These are phyloP conservation scores for Setaria viridis DNA, from an alignment of 202 grass and related monocot genomes.

Conservation along the genomic window DNA sequence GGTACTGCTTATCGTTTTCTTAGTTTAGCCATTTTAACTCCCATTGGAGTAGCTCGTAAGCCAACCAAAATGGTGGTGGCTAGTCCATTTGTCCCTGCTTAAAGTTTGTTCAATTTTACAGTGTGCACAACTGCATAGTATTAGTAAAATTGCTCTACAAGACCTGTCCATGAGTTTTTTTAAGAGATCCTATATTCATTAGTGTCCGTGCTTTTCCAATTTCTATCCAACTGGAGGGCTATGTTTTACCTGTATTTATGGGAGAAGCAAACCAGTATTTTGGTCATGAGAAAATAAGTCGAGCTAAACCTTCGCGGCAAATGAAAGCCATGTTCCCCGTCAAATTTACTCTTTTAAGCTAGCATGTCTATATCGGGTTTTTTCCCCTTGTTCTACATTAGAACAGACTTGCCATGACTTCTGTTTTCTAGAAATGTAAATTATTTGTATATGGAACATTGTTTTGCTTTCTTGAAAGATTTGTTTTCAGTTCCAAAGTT, in stretches of 20 bases:
- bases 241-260: neutral
- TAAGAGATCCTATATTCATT: neutral
- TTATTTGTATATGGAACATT: neutral
- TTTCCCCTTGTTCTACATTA: neutral
- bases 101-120: neutral
- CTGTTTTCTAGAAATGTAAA: constrained; percentile 6
- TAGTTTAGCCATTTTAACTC: neutral
- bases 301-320: neutral
- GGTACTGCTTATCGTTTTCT: constrained; percentile 53
- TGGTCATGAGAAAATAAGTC: constrained; percentile 11
- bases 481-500: neutral
- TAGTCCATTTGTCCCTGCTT: neutral
- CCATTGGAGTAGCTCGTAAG: neutral
- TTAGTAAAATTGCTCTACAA: neutral
- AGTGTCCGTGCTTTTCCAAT: neutral
- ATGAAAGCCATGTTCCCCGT: neutral
- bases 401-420: neutral
- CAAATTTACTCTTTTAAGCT: neutral
- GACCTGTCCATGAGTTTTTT: neutral
- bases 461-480: constrained; percentile 4
- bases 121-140: neutral
- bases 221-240: neutral
- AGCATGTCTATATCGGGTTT: constrained; percentile 2
- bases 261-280: neutral
- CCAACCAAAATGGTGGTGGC: neutral